These are phyloP conservation scores for Lipomyces mesembrius DNA, from an alignment of 805 yeast genomes.

Conservation along the genomic window DNA sequence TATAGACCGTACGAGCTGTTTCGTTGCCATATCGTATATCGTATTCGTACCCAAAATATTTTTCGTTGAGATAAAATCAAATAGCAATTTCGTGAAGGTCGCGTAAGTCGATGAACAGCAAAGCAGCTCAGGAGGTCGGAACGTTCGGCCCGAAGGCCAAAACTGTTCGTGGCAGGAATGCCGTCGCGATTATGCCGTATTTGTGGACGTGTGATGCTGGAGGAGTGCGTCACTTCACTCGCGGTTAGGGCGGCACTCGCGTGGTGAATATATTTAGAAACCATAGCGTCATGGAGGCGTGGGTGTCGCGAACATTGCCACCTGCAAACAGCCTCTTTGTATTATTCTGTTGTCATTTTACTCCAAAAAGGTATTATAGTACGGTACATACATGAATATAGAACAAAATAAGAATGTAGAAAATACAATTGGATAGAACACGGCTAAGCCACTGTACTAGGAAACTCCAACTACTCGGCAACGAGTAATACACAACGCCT, in stretches of 20 bases:
- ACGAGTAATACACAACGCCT: not conserved
- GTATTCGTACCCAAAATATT: not conserved
- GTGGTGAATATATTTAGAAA: not conserved
- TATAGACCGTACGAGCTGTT: slow-evolving; percentile 33
- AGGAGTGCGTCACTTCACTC: not conserved
- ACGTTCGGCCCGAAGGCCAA: not conserved
- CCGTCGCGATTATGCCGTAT: not conserved
- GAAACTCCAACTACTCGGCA: not conserved
- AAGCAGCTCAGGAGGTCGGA: not conserved
- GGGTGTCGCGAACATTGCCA: not conserved
- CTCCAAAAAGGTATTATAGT: not conserved
- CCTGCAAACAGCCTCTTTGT: not conserved
- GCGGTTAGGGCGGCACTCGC: not conserved
- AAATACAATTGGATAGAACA: not conserved
- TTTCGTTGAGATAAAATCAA: not conserved
- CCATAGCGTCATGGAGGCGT: not conserved
- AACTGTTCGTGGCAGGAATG: too few species aligned
- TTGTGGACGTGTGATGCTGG: not conserved
- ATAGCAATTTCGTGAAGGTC: not conserved
- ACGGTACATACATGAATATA: not conserved
- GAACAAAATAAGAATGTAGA: not conserved
- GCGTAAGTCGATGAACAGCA: not conserved
- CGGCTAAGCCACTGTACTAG: not conserved
- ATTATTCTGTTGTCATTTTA: not conserved
- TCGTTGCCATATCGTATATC: slow-evolving; percentile 12